Evolutionary conservation across 2,329 filamentous ascomycete genomes (phyloP), one percentile per base, ranked within the genome.

Genomic region (Colletotrichum lentis): DNA sequence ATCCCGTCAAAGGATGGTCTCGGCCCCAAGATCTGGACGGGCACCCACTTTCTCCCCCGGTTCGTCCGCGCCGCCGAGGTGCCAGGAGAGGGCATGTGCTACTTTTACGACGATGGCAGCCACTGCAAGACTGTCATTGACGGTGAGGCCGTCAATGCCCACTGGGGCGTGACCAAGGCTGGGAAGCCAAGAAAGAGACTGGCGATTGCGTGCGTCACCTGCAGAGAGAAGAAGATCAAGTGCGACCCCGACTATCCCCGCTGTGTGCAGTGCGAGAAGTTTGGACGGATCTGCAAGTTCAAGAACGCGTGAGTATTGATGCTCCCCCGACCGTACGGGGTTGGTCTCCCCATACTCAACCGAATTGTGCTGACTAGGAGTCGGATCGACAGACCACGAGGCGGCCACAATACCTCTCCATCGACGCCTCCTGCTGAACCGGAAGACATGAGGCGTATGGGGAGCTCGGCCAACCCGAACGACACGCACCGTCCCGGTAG

Each of bases 191-290:
- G 94, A 72, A 97, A 97, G 81, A 86, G 94, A 64, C 84, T 97
- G 64, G 94, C 94, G 27, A 94, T 97, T 77, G 93, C 93, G n/a
- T 97, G 94, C 76, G 85, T 97, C 67, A 96, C 93, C 14, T 97
- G 94, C 77, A 88, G 94, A 58, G 94, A 97, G 80, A 97, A 97
- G 88, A 97, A 97, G 84, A 97, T 97, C 81, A 97, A 97, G 79
- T 97, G 94, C 75, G 93, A 97, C 72, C 94, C 94, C 1, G 93
- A 94, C 73, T 91, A 88, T 71, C 92, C 92, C 46, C 93, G 93
- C 73, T 97, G 94, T 74, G 87, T 94, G 62, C 94, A 97, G 79
- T 97, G 94, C 77, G 91, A 96, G 76, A 97, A 97, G 80, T 95
- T 95, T 75, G 93, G 94, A 64, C 87, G 93, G 55, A 84, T 91